Conservation (phyloP, 148 eudicot species). For the Vaccinium myrtillus region DNA sequence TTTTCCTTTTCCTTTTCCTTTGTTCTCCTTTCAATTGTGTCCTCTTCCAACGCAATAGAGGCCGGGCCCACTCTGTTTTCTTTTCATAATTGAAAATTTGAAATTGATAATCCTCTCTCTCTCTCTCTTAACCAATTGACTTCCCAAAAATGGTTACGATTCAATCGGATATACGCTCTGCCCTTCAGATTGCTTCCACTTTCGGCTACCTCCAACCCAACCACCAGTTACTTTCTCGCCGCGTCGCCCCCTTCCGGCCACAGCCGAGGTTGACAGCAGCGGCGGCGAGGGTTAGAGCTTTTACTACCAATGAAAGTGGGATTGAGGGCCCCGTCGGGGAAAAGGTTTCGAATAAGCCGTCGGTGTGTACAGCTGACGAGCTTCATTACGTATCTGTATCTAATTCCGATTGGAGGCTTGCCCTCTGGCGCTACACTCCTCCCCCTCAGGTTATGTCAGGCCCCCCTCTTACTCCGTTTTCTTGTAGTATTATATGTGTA, state of each 20-base stretch:
- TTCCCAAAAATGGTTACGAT: constrained; percentile 5
- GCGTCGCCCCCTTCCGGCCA: constrained; percentile 25
- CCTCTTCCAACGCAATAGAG: not conserved
- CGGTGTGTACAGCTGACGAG: constrained; percentile 93
- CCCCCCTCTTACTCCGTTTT: not conserved
- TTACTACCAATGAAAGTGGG: constrained; percentile 30
- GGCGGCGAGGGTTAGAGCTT: constrained; percentile 34
- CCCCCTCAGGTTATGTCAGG: constrained; percentile 48
- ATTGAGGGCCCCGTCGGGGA: constrained; percentile 26
- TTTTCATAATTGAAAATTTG: not conserved
- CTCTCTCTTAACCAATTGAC: not conserved
- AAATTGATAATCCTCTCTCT: not conserved
- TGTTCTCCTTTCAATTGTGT: not conserved
- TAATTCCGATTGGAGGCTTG: constrained; percentile 72
- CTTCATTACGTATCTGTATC: constrained; percentile 81
- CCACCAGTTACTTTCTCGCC: constrained; percentile 19
- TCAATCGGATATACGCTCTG: constrained; percentile 43
- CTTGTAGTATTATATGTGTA: not conserved
- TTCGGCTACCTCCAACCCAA: constrained; percentile 26
- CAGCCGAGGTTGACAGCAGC: constrained; percentile 12
- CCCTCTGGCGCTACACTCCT: constrained; percentile 92
- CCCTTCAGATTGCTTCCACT: constrained; percentile 38
- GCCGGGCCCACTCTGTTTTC: not conserved
- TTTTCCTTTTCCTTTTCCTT: not conserved
- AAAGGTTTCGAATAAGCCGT: constrained; percentile 58